Evolutionary conservation across 768 basidiomycete species (phyloP), one percentile per base, ranked within the genome.

Genomic region (Suillus weaverae): DNA sequence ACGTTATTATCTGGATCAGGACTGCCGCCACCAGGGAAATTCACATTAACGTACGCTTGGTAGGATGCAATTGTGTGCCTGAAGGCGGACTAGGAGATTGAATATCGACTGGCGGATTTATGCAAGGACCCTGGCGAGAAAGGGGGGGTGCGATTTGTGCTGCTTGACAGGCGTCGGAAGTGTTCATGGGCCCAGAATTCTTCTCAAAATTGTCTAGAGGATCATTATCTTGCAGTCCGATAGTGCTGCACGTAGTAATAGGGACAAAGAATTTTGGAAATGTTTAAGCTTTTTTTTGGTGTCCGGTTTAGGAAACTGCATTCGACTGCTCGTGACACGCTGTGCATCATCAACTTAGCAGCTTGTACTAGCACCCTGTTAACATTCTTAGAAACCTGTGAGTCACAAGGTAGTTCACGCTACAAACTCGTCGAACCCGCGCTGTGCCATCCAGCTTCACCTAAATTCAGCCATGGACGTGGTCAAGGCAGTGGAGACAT

Each of bases 401-500:
- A 57, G 26, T 39, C 36, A 10, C 36, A 38, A 57, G 38, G 18
- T 32, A 39, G 20, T 26, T 26, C 35, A 30, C 30, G 6, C 18
- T 22, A n/a, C 35, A 22, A n/a, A 22, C 36, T 8, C 4, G 35
- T 26, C 10, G 55, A 38, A n/a, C 32, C n/a, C 14, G 10, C 22
- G 14, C 14, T 38, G 35, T 13, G 10, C 14, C 38, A 11, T 22
- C 26, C 9, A 57, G 22, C 14, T 38, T 36, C 35, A 35, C 33
- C 20, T 53, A 18, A 32, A 39, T 39, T 26, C 56, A 57, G 56
- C 22, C 54, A 99, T 99, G 97, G 96, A 99, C 78, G 89, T 96
- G 68, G 84, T 95, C 72, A 97, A 96, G 78, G 97, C 97, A 9
- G 89, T 97, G 35, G 94, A 96, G 79, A 92, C 89, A 6, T 99